These are phyloP conservation scores for Mycena polygramma DNA, from an alignment of 768 basidiomycete species.

Conservation along the genomic window DNA sequence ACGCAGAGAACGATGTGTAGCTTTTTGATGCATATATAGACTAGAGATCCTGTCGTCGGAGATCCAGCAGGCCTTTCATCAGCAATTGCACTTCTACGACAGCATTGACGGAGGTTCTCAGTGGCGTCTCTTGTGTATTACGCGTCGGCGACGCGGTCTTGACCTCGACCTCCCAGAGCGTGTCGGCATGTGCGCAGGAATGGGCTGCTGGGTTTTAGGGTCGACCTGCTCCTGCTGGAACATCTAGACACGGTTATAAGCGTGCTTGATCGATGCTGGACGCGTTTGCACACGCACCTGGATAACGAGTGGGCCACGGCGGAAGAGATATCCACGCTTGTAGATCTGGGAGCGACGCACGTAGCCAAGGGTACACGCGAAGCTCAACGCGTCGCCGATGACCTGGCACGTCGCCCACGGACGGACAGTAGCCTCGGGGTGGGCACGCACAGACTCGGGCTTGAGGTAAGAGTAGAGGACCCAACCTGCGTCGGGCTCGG, in stretches of 20 bases:
- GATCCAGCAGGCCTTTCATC: conserved; percentile 70
- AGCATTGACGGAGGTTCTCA: conserved; percentile 77
- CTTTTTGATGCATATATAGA: neutral
- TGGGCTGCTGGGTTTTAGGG: conserved; percentile 79
- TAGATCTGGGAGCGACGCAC: conserved; percentile 82
- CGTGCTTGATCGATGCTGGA: neutral
- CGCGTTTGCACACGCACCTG: conserved; percentile 32
- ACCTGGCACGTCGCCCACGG: conserved; percentile 88
- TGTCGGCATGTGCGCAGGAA: conserved; percentile 83
- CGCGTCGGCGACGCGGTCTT: conserved; percentile 85
- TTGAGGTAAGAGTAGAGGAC: conserved; percentile 84
- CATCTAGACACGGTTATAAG: conserved; percentile 46
- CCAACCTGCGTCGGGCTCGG: conserved; percentile 76
- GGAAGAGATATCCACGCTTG: conserved; percentile 85
- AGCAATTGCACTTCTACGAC: conserved; percentile 85
- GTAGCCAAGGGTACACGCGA: conserved; percentile 86
- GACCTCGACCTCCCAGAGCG: conserved; percentile 91
- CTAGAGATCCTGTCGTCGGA: conserved; percentile 67
- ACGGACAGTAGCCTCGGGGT: conserved; percentile 89
- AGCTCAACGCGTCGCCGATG: conserved; percentile 82
- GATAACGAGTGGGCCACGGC: conserved; percentile 77
- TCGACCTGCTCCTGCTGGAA: conserved; percentile 66
- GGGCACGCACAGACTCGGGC: conserved; percentile 85
- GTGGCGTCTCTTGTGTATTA: conserved; percentile 82
- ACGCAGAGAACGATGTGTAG: conserved; percentile 35